These are phyloP conservation scores for Thermothelomyces thermophilus DNA, from an alignment of 2,329 filamentous ascomycete genomes.

Conservation along the genomic window DNA sequence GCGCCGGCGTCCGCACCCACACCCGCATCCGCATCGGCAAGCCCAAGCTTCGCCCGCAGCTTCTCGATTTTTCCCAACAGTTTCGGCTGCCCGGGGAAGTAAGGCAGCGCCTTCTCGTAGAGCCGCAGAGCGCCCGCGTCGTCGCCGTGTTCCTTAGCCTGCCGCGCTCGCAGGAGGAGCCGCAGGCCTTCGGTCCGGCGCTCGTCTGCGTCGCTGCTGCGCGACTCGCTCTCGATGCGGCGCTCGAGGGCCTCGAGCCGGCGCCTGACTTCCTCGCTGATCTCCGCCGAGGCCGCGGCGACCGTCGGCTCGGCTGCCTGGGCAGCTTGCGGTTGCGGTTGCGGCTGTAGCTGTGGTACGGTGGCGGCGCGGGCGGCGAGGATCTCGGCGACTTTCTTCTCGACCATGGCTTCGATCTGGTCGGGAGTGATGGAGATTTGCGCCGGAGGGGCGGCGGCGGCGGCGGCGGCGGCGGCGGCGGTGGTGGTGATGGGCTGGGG, in stretches of 20 bases:
- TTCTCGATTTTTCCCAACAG: conserved; percentile 63
- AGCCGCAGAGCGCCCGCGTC: conserved; percentile 71
- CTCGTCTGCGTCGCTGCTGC: conserved; percentile 50
- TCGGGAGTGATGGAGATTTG: conserved; percentile 55
- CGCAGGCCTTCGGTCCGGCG: conserved; percentile 74
- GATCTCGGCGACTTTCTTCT: conserved; percentile 85
- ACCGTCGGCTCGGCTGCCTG: conserved; percentile 31
- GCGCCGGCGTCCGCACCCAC: background rate
- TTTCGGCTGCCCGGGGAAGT: conserved; percentile 80
- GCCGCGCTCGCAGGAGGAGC: conserved; percentile 82
- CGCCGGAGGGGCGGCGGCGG: conserved; percentile 22
- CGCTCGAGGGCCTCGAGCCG: conserved; percentile 79
- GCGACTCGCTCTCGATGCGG: conserved; percentile 64
- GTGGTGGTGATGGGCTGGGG: conserved; percentile 33
- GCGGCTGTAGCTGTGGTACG: too few species aligned
- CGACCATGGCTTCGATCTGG: conserved; percentile 84
- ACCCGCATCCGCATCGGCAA: conserved; percentile 4
- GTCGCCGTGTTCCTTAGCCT: conserved; percentile 79
- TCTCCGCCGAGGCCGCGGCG: conserved; percentile 31
- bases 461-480: too few species aligned
- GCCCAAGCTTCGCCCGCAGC: conserved; percentile 47
- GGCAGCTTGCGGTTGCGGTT: conserved; percentile 26
- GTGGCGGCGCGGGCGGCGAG: conserved; percentile 65
- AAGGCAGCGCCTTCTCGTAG: conserved; percentile 78
- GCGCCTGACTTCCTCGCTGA: conserved; percentile 72